phyloP scores from a whole-genome alignment of 1,139 yeast genomes.

The Pichia sp. region DNA sequence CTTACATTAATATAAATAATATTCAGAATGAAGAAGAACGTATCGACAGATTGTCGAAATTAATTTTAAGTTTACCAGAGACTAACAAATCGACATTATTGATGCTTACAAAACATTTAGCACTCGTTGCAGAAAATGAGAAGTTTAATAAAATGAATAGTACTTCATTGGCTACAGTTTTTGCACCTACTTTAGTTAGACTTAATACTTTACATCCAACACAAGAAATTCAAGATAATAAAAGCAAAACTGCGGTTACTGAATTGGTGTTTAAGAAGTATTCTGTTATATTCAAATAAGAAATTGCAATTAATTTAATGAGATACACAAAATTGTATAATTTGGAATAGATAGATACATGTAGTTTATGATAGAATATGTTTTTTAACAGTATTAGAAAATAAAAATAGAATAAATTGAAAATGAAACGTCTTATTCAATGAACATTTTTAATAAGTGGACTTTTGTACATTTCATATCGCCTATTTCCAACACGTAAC shows the following conservation, averaged over 20 bases:
- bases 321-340: background rate
- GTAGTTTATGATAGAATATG: too few species aligned
- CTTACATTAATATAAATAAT: conserved; percentile 47
- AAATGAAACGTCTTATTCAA: background rate
- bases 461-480: conserved; percentile 65
- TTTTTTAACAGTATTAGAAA: too few species aligned
- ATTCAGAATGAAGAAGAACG: conserved; percentile 26
- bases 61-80: conserved; percentile 46
- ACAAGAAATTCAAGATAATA: conserved; percentile 82
- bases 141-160: conserved; percentile 66
- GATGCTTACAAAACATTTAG: conserved; percentile 57
- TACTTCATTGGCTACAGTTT: conserved; percentile 81
- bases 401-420: too few species aligned
- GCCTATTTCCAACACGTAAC: conserved; percentile 65
- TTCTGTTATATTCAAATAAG: conserved; percentile 31
- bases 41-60: conserved; percentile 27
- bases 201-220: conserved; percentile 61
- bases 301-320: background rate
- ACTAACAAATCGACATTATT: conserved; percentile 60
- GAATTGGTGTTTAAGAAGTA: conserved; percentile 65
- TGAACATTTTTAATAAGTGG: conserved; percentile 62
- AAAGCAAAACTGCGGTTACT: conserved; percentile 69
- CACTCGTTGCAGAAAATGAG: conserved; percentile 44
- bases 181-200: conserved; percentile 89
- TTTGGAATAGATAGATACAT: too few species aligned